These are phyloP conservation scores for Leccinum disarticulatum DNA, from an alignment of 768 basidiomycete genomes.

Conservation along the genomic window DNA sequence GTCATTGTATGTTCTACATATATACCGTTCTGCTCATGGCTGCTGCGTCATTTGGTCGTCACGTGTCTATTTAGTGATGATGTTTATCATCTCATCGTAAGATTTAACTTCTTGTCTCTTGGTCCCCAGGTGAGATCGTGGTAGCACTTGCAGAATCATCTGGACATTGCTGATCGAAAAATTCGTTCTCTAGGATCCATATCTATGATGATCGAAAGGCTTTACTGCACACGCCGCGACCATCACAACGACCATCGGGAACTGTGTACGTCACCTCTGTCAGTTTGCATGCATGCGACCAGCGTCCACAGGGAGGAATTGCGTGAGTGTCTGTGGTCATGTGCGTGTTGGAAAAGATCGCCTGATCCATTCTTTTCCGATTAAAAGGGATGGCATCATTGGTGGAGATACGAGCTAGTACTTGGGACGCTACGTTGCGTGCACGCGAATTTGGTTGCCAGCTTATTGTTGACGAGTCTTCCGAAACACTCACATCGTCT, in stretches of 20 bases:
- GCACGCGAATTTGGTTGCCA: not conserved
- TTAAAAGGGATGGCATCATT: slow-evolving; percentile 57
- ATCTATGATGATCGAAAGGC: slow-evolving; percentile 61
- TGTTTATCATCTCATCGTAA: slow-evolving; percentile 27
- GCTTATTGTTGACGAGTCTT: not conserved
- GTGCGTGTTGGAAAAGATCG: slow-evolving; percentile 7
- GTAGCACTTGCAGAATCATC: not conserved
- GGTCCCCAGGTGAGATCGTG: slow-evolving; percentile 52
- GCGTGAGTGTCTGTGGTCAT: slow-evolving; percentile 29
- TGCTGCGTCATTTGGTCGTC: slow-evolving; percentile 26
- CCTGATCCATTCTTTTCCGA: slow-evolving; percentile 1
- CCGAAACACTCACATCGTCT: slow-evolving; percentile 8
- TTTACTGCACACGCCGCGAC: slow-evolving; percentile 36
- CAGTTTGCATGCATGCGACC: not conserved
- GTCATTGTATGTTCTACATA: slow-evolving; percentile 79
- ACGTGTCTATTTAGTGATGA: not conserved
- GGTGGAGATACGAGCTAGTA: slow-evolving; percentile 75
- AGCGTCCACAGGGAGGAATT: slow-evolving; percentile 40
- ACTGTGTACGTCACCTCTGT: slow-evolving; percentile 45
- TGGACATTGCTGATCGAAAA: not conserved
- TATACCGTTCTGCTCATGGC: slow-evolving; percentile 86
- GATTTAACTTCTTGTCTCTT: slow-evolving; percentile 77
- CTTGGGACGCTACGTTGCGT: slow-evolving; percentile 52
- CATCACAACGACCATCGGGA: slow-evolving; percentile 21
- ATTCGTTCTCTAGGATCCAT: slow-evolving; percentile 50